phyloP scores from a whole-genome alignment of 2,329 filamentous ascomycete genomes.

The Fusarium gaditjirri region DNA sequence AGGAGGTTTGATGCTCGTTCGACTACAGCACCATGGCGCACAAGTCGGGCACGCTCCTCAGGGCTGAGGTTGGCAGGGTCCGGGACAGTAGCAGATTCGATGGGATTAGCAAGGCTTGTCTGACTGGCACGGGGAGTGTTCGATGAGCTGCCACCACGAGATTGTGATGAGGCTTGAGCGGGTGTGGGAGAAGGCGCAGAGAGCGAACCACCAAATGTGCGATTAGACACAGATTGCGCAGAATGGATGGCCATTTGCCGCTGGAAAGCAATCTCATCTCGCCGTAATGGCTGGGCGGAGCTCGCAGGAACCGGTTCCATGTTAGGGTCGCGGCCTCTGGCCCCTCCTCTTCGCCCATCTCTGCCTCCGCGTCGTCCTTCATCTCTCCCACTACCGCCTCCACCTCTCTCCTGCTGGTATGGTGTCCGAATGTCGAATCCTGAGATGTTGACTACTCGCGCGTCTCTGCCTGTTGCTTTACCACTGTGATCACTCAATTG shows the following conservation, averaged over 20 bases:
- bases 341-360: slow-evolving; percentile 57
- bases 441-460: slow-evolving; percentile 86
- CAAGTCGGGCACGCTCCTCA: slow-evolving; percentile 81
- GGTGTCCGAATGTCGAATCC: slow-evolving; percentile 82
- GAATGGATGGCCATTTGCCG: slow-evolving; percentile 91
- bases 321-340: slow-evolving; percentile 85
- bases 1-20: slow-evolving; percentile 86
- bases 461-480: slow-evolving; percentile 85
- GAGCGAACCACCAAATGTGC: slow-evolving; percentile 87
- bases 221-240: slow-evolving; percentile 80
- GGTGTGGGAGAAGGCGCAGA: slow-evolving; percentile 56
- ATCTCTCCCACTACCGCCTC: slow-evolving; percentile 54
- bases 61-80: slow-evolving; percentile 68
- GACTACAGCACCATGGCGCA: slow-evolving; percentile 85
- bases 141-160: slow-evolving; percentile 37
- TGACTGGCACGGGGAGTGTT: slow-evolving; percentile 39
- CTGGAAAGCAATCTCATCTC: slow-evolving; percentile 92
- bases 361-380: slow-evolving; percentile 64
- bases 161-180: slow-evolving; percentile 38
- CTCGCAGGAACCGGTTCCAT: slow-evolving; percentile 80
- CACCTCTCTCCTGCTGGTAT: slow-evolving; percentile 70
- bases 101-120: slow-evolving; percentile 46
- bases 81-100: slow-evolving; percentile 62
- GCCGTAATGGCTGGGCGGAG: slow-evolving; percentile 80
- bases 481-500: slow-evolving; percentile 87